Evolutionary conservation across 495 filamentous ascomycete genomes (phyloP).

Genomic region (Hypoxylon crocopeplum): DNA sequence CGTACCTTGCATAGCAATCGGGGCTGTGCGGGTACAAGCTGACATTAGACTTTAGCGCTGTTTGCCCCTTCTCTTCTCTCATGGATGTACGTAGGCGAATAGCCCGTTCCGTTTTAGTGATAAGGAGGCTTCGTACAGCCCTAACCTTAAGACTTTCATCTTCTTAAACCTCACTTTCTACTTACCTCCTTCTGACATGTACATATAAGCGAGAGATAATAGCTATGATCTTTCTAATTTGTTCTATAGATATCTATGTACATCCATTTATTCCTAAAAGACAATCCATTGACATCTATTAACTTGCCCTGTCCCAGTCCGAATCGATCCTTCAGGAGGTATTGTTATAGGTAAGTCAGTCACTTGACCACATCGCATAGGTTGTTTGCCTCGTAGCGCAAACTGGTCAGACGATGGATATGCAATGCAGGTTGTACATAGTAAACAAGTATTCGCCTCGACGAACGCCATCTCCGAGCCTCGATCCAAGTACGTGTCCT

Average conservation of each 20-base stretch:
- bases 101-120: no score
- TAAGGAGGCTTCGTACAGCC: no score
- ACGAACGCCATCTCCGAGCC: background rate
- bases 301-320: background rate
- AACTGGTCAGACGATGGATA: slow-evolving; percentile 23
- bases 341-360: no score
- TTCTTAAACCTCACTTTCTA: no score
- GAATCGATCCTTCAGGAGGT: slow-evolving; percentile 10
- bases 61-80: slow-evolving; percentile 10
- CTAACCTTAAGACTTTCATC: no score
- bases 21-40: slow-evolving; percentile 5
- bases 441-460: slow-evolving; percentile 1
- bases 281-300: no score
- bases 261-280: no score
- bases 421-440: slow-evolving; percentile 15
- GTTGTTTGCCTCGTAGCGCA: slow-evolving; percentile 26
- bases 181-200: no score
- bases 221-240: no score
- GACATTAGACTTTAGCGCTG: slow-evolving; percentile 23
- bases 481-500: background rate
- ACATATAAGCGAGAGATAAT: no score
- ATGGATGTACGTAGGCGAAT: no score
- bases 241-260: no score
- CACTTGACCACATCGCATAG: slow-evolving; percentile 11
- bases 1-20: slow-evolving; percentile 26